Base-by-base conservation (phyloP, 208 protist genomes). In the Trichomonas tenax region DNA sequence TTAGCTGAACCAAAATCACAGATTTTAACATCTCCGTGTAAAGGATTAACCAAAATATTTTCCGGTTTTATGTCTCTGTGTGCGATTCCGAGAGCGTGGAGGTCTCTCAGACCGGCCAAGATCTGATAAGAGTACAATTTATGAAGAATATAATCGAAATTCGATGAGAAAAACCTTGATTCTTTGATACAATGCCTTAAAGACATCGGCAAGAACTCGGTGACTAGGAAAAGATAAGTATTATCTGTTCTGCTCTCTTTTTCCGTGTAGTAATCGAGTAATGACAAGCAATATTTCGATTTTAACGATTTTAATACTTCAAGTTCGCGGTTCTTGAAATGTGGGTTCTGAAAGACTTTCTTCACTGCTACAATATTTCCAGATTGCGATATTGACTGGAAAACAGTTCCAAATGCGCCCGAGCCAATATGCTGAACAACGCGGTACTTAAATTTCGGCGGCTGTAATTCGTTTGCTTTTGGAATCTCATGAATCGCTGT, bases 171-270 rank as follows among this genome's bases (percentile, higher is more conserved):
- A 84, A 41, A n/a, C 41, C 8, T 84, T 41, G 34, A 41, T 34
- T 84, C 26, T 84, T 84, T 34, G 3, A 84, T 34, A 15, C 81
- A 84, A 41, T 84, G 81, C 17, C 34, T 84, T 17, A 84, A 40
- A 96, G 99, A 99, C 63, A 99, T 98, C 0, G 99, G 99, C 0
- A 99, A 97, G 97, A 99, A 99, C 90, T 99, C 98, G 97, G 99
- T 98, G 14, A 99, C 99, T 31, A 99, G 97, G 97, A 99, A 99
- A 10, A 99, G 97, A 96, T 99, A 99, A 23, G 99, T 96, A 89
- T 99, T 98, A 40, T 99, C 36, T 34, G 40, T 34, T 34, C 45
- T 36, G 0, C 6, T 51, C 15, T 44, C 40, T 38, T 41, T 41
- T 51, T 41, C 45, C 51, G 41, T 93, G 17, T 48, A 93, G 21